Evolutionary conservation across 768 basidiomycete species (phyloP), one percentile per base, ranked within the genome.

Genomic region (Leccinum variicolor): DNA sequence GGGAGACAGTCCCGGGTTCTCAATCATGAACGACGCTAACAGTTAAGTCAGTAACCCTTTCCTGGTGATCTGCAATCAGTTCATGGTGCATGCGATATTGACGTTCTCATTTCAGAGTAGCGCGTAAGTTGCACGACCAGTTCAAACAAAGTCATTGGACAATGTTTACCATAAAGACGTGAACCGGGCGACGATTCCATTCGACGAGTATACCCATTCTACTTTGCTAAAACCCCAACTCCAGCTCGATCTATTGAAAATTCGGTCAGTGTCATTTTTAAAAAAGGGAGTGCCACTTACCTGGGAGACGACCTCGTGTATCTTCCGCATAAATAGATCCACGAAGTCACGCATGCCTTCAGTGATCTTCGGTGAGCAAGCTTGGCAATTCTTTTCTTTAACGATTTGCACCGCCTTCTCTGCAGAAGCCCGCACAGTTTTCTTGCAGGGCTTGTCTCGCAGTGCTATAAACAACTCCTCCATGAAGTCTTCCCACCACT

Each of bases 401-500:
- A 25, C 36, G 17, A 9, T 36, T 36, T 50, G 53, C 4, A 62
- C 45, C 1, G 57, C 55, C 1, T 51, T 41, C 33, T 68, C 55
- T 14, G 29, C 50, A 23, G 1, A 33, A 17, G 26, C 7, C 17
- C 31, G 25, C 3, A 69, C 34, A 1, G 53, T 59, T 26, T 34
- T 56, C 11, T 50, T 56, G 45, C 60, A 70, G 1, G 69, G 61
- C 31, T 28, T 66, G 21, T 66, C 63, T 25, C 50, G 57, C 49
- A 71, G 50, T 11, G 23, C 61, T 5, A 15, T 4, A 25, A 59
- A 64, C 0, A 49, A 55, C 21, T 50, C 46, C 6, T 58, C 54
- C 68, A 69, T 56, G 36, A 63, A 70, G 13, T 56, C 29, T 4
- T 58, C 52, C 69, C 69, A 70, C 69, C 65, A 68, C 4, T 53